phyloP scores from a whole-genome alignment of 1,284 basidiomycete species.

The Fomes fomentarius region DNA sequence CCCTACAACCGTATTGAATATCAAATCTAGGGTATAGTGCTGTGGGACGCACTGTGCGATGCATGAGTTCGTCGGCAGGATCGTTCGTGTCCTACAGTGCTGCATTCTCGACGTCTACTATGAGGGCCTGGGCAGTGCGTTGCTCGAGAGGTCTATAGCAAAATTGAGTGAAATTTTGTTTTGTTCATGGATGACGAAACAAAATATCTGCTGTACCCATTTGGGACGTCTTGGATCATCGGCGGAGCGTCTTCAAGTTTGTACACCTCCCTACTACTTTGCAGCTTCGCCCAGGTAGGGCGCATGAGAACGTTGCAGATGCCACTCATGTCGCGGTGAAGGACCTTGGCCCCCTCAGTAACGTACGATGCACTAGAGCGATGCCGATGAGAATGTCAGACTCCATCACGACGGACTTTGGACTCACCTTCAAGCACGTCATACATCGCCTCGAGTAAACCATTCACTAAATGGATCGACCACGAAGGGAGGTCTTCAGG shows the following conservation, averaged over 20 bases:
- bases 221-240: too few relatives aligned
- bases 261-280: too few relatives aligned
- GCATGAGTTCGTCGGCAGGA: neutral
- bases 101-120: neutral
- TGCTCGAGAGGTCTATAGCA: neutral
- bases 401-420: too few relatives aligned
- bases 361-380: slow-evolving; percentile 7
- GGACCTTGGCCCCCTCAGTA: neutral
- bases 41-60: neutral
- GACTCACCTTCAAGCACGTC: neutral
- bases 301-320: slow-evolving; percentile 12
- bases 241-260: too few relatives aligned
- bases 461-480: too few relatives aligned
- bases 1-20: slow-evolving; percentile 3
- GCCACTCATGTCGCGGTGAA: slow-evolving; percentile 17
- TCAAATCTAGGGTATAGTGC: neutral
- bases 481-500: too few relatives aligned
- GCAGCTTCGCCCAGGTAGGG: neutral
- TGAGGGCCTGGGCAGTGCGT: neutral
- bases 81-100: neutral
- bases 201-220: too few relatives aligned
- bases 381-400: too few relatives aligned
- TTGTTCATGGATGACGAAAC: too few relatives aligned
- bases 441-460: neutral
- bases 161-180: too few relatives aligned